Percentiles rank a stretch among this genome's conserved stretches.
phyloP scores from a whole-genome alignment of 2,329 filamentous ascomycete species.

The Endothia cerciana region DNA sequence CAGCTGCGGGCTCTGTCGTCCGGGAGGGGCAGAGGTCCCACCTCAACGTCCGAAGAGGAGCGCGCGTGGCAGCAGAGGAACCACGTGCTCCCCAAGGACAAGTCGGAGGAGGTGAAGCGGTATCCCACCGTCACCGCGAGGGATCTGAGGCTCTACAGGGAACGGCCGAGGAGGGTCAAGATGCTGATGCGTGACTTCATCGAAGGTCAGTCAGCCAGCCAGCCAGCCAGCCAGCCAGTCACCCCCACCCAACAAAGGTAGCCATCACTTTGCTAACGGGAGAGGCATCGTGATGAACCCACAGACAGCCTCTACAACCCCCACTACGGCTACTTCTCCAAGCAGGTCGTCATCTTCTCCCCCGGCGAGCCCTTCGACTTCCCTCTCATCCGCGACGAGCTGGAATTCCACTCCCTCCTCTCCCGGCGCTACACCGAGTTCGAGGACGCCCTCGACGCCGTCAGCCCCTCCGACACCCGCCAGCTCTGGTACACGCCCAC shows the following conservation, averaged over 20 bases:
- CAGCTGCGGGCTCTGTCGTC: slow-evolving; percentile 39
- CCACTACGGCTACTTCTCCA: slow-evolving; percentile 93
- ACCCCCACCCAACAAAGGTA: not conserved
- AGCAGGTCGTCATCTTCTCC: slow-evolving; percentile 94
- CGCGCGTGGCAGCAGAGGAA: slow-evolving; percentile 86
- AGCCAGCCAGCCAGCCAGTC: not conserved
- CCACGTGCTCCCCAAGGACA: slow-evolving; percentile 74
- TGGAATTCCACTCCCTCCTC: slow-evolving; percentile 78
- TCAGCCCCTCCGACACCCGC: slow-evolving; percentile 71
- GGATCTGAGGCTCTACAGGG: slow-evolving; percentile 70
- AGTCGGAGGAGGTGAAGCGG: slow-evolving; percentile 76
- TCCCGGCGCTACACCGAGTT: slow-evolving; percentile 85
- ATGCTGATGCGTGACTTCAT: slow-evolving; percentile 98
- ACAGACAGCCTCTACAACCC: slow-evolving; percentile 93
- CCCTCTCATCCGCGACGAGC: slow-evolving; percentile 76
- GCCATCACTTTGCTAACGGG: not conserved
- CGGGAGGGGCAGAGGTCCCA: slow-evolving; percentile 34
- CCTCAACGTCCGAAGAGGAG: slow-evolving; percentile 51
- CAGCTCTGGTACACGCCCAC: slow-evolving; percentile 99
- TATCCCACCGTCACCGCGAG: slow-evolving; percentile 87
- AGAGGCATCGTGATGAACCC: not conserved
- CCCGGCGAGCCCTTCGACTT: slow-evolving; percentile 93
- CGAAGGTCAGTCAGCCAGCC: slow-evolving; percentile 64
- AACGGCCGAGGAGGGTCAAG: slow-evolving; percentile 86
- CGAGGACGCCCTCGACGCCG: slow-evolving; percentile 82